Percentiles rank a stretch among this genome's conserved stretches.
Conservation (phyloP, 768 basidiomycete genomes). For the Podaxis sp. region DNA sequence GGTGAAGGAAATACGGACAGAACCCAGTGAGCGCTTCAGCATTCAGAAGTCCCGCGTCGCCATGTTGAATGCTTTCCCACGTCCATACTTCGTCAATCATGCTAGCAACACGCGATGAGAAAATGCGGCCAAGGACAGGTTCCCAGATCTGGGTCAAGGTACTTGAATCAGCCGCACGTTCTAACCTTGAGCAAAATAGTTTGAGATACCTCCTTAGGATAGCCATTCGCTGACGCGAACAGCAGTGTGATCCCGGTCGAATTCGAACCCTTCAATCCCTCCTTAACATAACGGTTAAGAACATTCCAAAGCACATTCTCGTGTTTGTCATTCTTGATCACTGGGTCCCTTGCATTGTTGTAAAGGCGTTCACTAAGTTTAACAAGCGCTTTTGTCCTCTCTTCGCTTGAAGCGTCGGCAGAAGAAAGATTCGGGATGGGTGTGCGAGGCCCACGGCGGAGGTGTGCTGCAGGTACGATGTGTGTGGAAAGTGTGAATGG, state of each 20-base stretch:
- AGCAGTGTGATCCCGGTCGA: conserved; percentile 65
- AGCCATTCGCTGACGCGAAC: conserved; percentile 83
- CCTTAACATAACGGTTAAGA: conserved; percentile 65
- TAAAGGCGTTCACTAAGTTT: conserved; percentile 19
- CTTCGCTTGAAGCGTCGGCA: conserved; percentile 32
- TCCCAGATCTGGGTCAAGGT: conserved; percentile 67
- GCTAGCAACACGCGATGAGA: conserved; percentile 38
- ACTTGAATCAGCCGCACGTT: background rate
- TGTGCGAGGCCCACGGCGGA: conserved; percentile 43
- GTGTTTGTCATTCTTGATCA: conserved; percentile 35
- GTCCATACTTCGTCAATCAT: conserved; percentile 72
- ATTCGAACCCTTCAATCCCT: conserved; percentile 18
- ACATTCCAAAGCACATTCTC: conserved; percentile 53
- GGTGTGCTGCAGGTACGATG: conserved; percentile 52
- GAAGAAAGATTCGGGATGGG: conserved; percentile 35
- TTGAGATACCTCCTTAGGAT: conserved; percentile 73
- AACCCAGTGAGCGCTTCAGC: conserved; percentile 41
- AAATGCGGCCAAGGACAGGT: conserved; percentile 53
- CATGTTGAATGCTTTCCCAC: conserved; percentile 83
- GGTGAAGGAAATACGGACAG: conserved; percentile 3
- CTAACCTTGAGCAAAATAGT: background rate
- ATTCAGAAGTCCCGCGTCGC: conserved; percentile 77
- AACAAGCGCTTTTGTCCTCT: conserved; percentile 21
- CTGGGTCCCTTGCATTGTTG: conserved; percentile 26
- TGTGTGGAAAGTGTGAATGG: conserved; percentile 51